phyloP scores from a whole-genome alignment of 208 protist genomes.

The Leishmania amazonensis region DNA sequence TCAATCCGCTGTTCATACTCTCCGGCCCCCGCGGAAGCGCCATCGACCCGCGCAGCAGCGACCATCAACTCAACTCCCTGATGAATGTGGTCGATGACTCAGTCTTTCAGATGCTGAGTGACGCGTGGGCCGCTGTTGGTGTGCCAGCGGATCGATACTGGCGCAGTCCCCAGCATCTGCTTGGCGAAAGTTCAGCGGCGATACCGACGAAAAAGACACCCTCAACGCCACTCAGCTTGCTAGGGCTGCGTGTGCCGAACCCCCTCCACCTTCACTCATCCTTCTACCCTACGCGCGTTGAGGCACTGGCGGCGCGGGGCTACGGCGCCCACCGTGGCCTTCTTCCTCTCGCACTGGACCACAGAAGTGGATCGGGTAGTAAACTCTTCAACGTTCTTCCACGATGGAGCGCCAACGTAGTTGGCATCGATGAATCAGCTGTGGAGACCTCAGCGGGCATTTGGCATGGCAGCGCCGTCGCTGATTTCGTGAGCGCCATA shows the following conservation, averaged over 20 bases:
- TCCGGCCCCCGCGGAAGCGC: constrained; percentile 60
- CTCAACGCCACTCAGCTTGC: background rate
- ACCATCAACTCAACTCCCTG: constrained; percentile 20
- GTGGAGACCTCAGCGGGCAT: background rate
- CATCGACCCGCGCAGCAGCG: constrained; percentile 30
- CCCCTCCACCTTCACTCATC: constrained; percentile 43
- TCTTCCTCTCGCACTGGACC: constrained; percentile 58
- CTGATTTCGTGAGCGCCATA: constrained; percentile 58
- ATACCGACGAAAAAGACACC: background rate
- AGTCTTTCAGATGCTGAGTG: constrained; percentile 30
- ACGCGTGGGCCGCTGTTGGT: constrained; percentile 47
- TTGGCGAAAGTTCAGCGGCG: background rate
- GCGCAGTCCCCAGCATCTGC: constrained; percentile 33
- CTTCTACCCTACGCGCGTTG: constrained; percentile 66
- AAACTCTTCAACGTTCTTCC: constrained; percentile 77
- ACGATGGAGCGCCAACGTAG: constrained; percentile 8
- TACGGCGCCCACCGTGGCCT: constrained; percentile 48
- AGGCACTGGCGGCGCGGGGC: constrained; percentile 52
- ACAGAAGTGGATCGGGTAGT: constrained; percentile 44
- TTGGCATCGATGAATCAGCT: background rate
- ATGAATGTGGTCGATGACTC: constrained; percentile 39
- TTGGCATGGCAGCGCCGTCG: constrained; percentile 24
- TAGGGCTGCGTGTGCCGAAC: constrained; percentile 35
- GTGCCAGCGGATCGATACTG: constrained; percentile 78
- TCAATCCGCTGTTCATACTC: constrained; percentile 72